Evolutionary conservation across 1,284 basidiomycete species (phyloP).

Genomic region (Pisolithus thermaeus): DNA sequence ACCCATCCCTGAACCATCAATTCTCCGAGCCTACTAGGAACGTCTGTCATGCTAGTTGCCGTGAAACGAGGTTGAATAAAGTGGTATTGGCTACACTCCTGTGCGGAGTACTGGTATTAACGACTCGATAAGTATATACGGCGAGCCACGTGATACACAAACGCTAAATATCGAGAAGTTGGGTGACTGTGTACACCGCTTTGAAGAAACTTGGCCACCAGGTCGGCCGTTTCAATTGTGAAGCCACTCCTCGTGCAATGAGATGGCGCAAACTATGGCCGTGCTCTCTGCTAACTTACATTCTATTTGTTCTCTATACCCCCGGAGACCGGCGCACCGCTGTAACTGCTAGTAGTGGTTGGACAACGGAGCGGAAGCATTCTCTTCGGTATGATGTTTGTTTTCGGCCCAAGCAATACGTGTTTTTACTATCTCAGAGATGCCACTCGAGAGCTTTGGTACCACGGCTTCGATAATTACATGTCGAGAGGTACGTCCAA

Average conservation of each 20-base stretch:
- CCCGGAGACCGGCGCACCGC: slow-evolving; percentile 25
- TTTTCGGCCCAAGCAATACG: not conserved
- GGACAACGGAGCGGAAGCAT: slow-evolving; percentile 57
- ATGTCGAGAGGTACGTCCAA: slow-evolving; percentile 62
- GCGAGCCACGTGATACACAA: not conserved
- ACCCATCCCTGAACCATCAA: slow-evolving; percentile 79
- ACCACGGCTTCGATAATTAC: slow-evolving; percentile 78
- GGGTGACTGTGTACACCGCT: not conserved
- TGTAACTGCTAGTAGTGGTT: slow-evolving; percentile 35
- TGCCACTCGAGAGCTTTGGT: slow-evolving; percentile 69
- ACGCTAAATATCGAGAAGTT: not conserved
- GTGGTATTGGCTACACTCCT: not conserved
- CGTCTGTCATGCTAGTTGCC: slow-evolving; percentile 37
- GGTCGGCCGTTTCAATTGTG: not conserved
- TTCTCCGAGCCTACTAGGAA: slow-evolving; percentile 57
- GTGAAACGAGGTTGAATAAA: not conserved
- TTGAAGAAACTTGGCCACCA: not conserved
- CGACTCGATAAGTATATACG: not conserved
- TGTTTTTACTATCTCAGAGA: slow-evolving; percentile 40
- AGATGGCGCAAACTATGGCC: slow-evolving; percentile 61
- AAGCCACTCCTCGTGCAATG: slow-evolving; percentile 38
- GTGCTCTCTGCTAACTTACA: slow-evolving; percentile 43
- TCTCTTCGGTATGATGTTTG: slow-evolving; percentile 47
- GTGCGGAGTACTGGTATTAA: too few relatives aligned
- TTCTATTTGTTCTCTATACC: slow-evolving; percentile 42